Evolutionary conservation across 768 basidiomycete genomes (phyloP).

Genomic region (Boletus subparvulus): DNA sequence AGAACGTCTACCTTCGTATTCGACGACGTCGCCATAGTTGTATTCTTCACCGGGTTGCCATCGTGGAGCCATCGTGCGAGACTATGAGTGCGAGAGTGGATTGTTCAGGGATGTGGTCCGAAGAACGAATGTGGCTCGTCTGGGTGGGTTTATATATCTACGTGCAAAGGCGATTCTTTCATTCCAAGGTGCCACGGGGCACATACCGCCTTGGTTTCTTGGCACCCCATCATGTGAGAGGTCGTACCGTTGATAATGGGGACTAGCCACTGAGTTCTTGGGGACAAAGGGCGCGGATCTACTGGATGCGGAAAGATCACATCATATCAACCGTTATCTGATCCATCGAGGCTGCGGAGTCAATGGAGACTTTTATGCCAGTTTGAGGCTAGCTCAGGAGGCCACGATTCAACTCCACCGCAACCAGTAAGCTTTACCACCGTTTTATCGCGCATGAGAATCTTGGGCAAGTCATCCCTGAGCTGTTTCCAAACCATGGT

Average conservation of each 20-base stretch:
- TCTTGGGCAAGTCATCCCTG: background rate
- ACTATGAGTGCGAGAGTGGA: background rate
- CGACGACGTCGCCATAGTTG: slow-evolving; percentile 51
- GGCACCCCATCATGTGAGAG: background rate
- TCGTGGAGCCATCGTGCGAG: slow-evolving; percentile 37
- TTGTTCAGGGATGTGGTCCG: slow-evolving; percentile 5
- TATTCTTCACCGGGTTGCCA: slow-evolving; percentile 71
- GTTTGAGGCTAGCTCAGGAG: too few relatives aligned
- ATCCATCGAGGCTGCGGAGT: slow-evolving; percentile 21
- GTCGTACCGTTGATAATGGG: background rate
- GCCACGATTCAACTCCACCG: too few relatives aligned
- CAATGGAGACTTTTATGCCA: too few relatives aligned
- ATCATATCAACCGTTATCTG: slow-evolving; percentile 24
- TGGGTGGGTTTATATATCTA: slow-evolving; percentile 21
- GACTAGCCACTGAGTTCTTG: background rate
- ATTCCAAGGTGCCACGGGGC: slow-evolving; percentile 20
- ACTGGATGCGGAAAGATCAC: slow-evolving; percentile 12
- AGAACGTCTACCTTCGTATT: slow-evolving; percentile 49
- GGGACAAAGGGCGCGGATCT: slow-evolving; percentile 1
- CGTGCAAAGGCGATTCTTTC: background rate
- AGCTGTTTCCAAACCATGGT: too few relatives aligned
- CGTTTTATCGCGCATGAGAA: background rate
- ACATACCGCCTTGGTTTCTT: background rate
- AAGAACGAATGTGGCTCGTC: background rate
- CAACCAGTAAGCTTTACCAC: background rate